A percentile compares a stretch with the other conserved stretches of the same genome.
These are phyloP conservation scores for Tulasnella sp. DNA, from an alignment of 768 basidiomycete genomes.

Conservation along the genomic window DNA sequence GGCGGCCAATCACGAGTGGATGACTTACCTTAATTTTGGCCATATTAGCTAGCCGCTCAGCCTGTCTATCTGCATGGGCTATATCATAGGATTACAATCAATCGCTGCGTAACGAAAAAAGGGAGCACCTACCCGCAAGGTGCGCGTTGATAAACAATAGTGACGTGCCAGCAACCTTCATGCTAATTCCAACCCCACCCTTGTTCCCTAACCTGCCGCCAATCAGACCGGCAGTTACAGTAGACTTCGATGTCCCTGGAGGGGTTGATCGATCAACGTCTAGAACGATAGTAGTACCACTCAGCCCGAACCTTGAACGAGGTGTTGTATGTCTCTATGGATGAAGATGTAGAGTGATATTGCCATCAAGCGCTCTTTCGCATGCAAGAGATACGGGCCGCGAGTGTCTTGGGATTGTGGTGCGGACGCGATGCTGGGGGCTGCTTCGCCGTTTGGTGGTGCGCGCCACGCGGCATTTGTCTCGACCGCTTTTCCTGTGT, in stretches of 20 bases:
- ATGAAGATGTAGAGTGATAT: conserved; percentile 68
- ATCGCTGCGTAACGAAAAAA: background rate
- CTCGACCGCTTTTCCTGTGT: conserved; percentile 21
- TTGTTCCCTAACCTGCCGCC: conserved; percentile 91
- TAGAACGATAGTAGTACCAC: conserved; percentile 1
- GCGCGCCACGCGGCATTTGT: conserved; percentile 2
- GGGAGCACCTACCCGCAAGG: conserved; percentile 49
- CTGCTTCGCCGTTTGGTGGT: conserved; percentile 18
- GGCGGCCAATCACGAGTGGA: background rate
- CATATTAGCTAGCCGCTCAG: conserved; percentile 74
- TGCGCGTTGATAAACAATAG: conserved; percentile 87
- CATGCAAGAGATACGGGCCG: conserved; percentile 72
- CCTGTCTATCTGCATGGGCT: conserved; percentile 67
- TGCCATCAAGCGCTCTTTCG: conserved; percentile 87
- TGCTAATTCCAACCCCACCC: conserved; percentile 79
- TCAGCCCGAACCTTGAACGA: conserved; percentile 40
- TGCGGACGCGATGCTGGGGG: conserved; percentile 17
- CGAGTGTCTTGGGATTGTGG: conserved; percentile 25
- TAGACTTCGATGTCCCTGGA: conserved; percentile 60
- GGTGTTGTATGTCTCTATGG: conserved; percentile 51
- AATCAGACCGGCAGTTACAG: conserved; percentile 80
- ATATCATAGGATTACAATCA: conserved; percentile 5
- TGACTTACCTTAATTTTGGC: conserved; percentile 67
- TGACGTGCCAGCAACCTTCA: conserved; percentile 70
- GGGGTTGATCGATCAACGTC: background rate